Evolutionary conservation across 2,329 filamentous ascomycete species (phyloP).

Genomic region (Catunica adiposa): DNA sequence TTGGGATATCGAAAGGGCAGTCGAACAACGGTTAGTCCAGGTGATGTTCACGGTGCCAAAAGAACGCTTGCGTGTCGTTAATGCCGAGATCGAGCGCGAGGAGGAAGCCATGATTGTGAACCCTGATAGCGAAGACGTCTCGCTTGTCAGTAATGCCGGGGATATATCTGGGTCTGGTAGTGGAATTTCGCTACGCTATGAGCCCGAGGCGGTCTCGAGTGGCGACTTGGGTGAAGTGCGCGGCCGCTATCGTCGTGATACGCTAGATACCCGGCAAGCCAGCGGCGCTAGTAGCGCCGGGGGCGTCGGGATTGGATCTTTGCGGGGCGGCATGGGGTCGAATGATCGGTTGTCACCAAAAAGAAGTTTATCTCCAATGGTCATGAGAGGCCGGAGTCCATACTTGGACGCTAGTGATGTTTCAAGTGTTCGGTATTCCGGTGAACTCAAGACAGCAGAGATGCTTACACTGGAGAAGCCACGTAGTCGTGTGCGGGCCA

Average conservation of each 20-base stretch:
- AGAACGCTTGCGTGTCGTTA: slow-evolving; percentile 76
- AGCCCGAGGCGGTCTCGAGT: not conserved
- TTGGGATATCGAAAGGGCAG: slow-evolving; percentile 61
- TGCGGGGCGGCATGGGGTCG: slow-evolving; percentile 3
- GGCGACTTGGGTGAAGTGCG: not conserved
- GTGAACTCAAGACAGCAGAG: slow-evolving; percentile 25
- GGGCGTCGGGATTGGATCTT: not conserved
- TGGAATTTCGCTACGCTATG: slow-evolving; percentile 1
- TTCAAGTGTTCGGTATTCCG: slow-evolving; percentile 8
- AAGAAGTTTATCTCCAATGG: slow-evolving; percentile 9
- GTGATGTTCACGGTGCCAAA: slow-evolving; percentile 90
- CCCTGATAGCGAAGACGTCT: slow-evolving; percentile 8
- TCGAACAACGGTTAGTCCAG: slow-evolving; percentile 56
- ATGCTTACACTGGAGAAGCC: slow-evolving; percentile 28
- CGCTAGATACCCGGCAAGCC: not conserved
- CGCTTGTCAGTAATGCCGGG: slow-evolving; percentile 11
- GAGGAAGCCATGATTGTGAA: slow-evolving; percentile 12
- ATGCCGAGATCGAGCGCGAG: slow-evolving; percentile 40
- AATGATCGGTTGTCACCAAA: not conserved
- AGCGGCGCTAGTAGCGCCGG: not conserved
- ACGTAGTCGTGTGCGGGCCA: slow-evolving; percentile 32
- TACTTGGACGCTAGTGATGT: slow-evolving; percentile 8
- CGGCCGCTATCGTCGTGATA: not conserved
- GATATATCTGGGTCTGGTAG: slow-evolving; percentile 8
- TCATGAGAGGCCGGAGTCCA: slow-evolving; percentile 7